Conservation (phyloP, 805 yeast species). For the Isabelozyma gotoi region DNA sequence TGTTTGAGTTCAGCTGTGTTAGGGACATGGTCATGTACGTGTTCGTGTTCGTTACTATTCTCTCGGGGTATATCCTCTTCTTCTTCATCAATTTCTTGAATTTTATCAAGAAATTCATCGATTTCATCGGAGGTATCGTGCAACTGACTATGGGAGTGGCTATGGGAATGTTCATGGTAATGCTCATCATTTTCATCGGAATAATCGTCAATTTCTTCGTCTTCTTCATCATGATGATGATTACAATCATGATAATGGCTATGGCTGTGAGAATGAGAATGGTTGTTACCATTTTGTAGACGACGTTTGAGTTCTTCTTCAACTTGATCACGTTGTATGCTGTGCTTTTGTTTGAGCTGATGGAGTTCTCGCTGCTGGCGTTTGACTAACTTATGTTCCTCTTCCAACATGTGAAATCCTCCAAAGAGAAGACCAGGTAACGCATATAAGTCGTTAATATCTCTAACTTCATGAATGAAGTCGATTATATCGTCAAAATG, state of each 20-base stretch:
- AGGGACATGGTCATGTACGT: neutral
- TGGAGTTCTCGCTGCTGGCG: constrained; percentile 17
- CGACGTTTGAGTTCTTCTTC: neutral
- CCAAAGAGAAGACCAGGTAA: constrained; percentile 36
- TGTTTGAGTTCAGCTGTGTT: neutral
- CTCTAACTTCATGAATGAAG: constrained; percentile 37
- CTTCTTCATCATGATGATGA: neutral
- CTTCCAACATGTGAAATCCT: constrained; percentile 35
- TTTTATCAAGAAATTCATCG: neutral
- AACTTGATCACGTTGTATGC: neutral
- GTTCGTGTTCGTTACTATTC: neutral
- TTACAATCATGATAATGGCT: constrained; percentile 5
- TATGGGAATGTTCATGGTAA: neutral
- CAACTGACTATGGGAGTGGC: neutral
- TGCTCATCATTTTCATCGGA: constrained; percentile 1
- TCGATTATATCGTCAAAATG: constrained; percentile 53
- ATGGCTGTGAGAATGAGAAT: neutral
- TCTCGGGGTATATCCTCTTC: neutral
- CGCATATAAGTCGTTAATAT: constrained; percentile 35
- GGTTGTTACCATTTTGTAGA: neutral
- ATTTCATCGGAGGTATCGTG: neutral
- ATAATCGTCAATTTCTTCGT: neutral
- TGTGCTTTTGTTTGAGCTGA: constrained; percentile 7
- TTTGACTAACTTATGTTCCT: constrained; percentile 29
- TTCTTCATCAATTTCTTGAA: neutral